These are phyloP conservation scores for Melanomma pulvis-pyrius DNA, from an alignment of 495 filamentous ascomycete species.

Conservation along the genomic window DNA sequence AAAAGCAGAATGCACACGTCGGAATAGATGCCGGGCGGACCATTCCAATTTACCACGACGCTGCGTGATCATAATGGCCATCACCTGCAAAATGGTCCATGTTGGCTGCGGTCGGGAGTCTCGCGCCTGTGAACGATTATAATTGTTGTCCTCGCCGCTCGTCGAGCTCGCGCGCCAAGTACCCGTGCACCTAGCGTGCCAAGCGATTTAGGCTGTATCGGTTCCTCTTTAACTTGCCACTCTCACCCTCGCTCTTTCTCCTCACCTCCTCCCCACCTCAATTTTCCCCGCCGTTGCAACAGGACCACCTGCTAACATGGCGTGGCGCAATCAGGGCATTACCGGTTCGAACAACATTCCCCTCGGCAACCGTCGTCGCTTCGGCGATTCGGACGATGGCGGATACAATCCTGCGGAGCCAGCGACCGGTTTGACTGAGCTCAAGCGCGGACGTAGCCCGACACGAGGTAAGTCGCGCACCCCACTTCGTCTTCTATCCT, in stretches of 20 bases:
- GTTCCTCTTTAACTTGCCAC: background rate
- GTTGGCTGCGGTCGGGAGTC: too few species aligned
- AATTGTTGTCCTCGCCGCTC: background rate
- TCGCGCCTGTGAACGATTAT: background rate
- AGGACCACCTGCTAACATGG: slow-evolving; percentile 50
- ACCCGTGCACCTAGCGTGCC: background rate
- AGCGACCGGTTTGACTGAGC: slow-evolving; percentile 50
- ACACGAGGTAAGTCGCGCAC: slow-evolving; percentile 54
- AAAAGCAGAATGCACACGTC: background rate
- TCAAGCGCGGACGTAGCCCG: slow-evolving; percentile 78
- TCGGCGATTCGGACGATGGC: slow-evolving; percentile 62
- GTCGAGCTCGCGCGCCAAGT: background rate
- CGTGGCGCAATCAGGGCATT: slow-evolving; percentile 93
- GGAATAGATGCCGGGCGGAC: background rate
- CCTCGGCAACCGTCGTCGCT: slow-evolving; percentile 82
- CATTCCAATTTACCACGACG: too few species aligned
- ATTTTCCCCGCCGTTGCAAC: too few species aligned
- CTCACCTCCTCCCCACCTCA: background rate
- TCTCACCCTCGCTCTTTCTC: background rate
- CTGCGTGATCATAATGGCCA: too few species aligned
- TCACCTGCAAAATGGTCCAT: too few species aligned
- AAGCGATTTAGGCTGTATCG: background rate
- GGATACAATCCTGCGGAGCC: slow-evolving; percentile 61
- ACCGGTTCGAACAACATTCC: slow-evolving; percentile 99
- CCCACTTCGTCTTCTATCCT: background rate